Conservation (phyloP, 2,329 filamentous ascomycete genomes). For the Parascedosporium putredinis region DNA sequence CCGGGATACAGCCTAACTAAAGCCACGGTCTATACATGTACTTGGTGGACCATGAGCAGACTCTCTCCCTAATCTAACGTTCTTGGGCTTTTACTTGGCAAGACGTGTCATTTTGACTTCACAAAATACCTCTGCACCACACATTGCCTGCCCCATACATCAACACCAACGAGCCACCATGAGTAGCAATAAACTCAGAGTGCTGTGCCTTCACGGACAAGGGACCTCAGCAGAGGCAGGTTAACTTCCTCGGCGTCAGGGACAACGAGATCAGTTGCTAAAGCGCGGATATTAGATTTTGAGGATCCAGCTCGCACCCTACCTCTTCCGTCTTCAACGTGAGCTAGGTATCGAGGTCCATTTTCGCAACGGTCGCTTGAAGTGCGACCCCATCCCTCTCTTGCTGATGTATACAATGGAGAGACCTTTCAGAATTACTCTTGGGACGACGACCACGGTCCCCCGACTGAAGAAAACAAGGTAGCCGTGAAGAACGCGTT, state of each 20-base stretch:
- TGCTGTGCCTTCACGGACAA: slow-evolving; percentile 12
- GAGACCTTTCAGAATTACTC: neutral
- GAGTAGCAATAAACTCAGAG: slow-evolving; percentile 3
- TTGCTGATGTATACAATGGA: neutral
- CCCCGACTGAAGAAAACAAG: neutral
- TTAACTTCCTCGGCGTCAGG: too few species aligned
- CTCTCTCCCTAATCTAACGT: neutral
- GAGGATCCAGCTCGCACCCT: neutral
- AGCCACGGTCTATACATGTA: too few species aligned
- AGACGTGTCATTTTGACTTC: neutral
- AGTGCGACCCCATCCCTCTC: neutral
- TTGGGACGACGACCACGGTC: slow-evolving; percentile 7
- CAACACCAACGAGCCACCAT: neutral
- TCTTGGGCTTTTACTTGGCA: neutral
- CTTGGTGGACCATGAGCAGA: too few species aligned
- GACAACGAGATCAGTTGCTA: too few species aligned
- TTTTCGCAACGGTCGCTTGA: neutral
- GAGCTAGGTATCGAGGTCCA: neutral
- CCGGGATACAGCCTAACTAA: too few species aligned
- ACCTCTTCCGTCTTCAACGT: neutral
- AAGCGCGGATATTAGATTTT: neutral
- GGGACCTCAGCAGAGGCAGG: slow-evolving; percentile 9
- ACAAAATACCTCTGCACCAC: too few species aligned
- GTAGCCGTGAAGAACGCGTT: slow-evolving; percentile 5
- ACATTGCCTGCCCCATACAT: neutral